Percentiles rank a stretch among this genome's conserved stretches.
These are phyloP conservation scores for Eucalyptus sp. DNA, from an alignment of 345 rosid genomes.

Conservation along the genomic window DNA sequence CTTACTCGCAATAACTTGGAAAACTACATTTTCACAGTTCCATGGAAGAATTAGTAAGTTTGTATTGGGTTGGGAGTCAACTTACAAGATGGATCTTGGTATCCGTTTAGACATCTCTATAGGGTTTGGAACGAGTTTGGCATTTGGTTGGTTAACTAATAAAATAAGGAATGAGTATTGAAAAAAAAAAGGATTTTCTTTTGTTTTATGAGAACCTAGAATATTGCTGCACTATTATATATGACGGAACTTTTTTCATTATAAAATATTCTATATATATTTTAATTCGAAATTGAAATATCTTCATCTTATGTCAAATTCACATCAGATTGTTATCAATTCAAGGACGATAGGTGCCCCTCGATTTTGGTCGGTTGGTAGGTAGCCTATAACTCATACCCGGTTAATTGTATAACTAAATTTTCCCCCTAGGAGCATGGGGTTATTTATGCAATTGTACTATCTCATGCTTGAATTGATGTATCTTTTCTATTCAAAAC, in stretches of 20 bases:
- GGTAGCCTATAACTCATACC: neutral
- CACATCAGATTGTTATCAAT: too few species aligned
- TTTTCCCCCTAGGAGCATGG: neutral
- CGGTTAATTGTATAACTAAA: neutral
- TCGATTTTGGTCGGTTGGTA: neutral
- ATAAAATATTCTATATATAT: too few species aligned
- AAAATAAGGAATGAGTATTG: neutral
- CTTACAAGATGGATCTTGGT: neutral
- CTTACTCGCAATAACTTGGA: neutral
- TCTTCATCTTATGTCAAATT: too few species aligned
- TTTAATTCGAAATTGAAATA: neutral
- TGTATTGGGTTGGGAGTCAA: neutral
- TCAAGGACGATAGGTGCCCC: neutral
- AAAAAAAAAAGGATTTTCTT: fast-evolving
- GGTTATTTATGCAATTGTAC: neutral
- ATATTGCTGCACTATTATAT: too few species aligned
- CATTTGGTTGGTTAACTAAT: neutral
- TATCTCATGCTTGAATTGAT: neutral
- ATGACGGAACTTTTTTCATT: neutral
- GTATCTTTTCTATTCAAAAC: neutral
- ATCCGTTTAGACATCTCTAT: neutral
- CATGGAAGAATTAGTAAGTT: neutral
- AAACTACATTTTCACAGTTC: neutral
- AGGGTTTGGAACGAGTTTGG: neutral
- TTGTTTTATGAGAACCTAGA: neutral